phyloP scores from a whole-genome alignment of 805 yeast species.

The Candida berthetii region DNA sequence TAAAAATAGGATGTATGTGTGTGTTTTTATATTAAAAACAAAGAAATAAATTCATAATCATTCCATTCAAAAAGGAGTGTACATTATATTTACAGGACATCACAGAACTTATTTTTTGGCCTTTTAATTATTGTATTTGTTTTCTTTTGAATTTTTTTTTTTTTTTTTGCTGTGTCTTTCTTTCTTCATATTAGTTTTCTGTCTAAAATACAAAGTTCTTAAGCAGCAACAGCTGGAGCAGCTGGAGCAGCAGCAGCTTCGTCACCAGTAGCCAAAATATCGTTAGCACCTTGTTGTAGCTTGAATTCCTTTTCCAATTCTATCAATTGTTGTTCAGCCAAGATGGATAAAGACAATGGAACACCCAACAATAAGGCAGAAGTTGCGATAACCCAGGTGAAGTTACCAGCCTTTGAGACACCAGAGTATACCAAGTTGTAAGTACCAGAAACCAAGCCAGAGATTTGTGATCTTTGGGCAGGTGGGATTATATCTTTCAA shows the following conservation, averaged over 20 bases:
- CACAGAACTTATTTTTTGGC: too few species aligned
- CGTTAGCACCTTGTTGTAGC: slow-evolving; percentile 72
- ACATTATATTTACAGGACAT: too few species aligned
- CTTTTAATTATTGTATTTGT: neutral
- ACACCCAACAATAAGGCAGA: slow-evolving; percentile 84
- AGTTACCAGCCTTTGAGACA: slow-evolving; percentile 59
- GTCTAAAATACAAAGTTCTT: slow-evolving; percentile 13
- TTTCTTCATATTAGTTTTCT: too few species aligned
- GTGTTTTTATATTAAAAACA: too few species aligned
- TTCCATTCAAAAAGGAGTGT: too few species aligned
- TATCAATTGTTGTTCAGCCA: slow-evolving; percentile 88
- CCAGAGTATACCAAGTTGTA: slow-evolving; percentile 38
- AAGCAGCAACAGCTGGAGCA: slow-evolving; percentile 25
- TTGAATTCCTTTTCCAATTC: slow-evolving; percentile 93
- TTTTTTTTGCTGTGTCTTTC: too few species aligned
- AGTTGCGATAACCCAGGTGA: slow-evolving; percentile 83
- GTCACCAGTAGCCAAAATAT: slow-evolving; percentile 65
- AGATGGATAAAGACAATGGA: slow-evolving; percentile 83
- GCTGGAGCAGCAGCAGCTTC: slow-evolving; percentile 34
- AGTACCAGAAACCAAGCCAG: slow-evolving; percentile 23
- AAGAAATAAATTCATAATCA: too few species aligned
- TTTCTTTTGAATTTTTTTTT: too few species aligned
- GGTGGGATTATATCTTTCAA: slow-evolving; percentile 91
- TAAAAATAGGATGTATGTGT: too few species aligned
- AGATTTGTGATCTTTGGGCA: slow-evolving; percentile 56